Conservation (phyloP, 768 basidiomycete species). For the Boletus rubescentipes region DNA sequence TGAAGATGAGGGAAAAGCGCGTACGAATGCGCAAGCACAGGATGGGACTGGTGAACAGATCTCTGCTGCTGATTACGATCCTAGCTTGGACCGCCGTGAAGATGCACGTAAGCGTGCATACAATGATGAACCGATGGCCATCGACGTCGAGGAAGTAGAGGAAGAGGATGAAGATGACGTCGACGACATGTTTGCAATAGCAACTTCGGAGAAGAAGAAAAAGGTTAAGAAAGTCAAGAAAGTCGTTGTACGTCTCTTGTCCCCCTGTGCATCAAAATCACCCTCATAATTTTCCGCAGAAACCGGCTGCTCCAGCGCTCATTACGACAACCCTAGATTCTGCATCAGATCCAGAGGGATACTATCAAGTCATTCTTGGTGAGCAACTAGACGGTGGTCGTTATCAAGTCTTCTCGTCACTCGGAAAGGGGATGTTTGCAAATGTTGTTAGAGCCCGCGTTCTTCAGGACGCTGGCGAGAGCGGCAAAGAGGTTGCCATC, state of each 20-base stretch:
- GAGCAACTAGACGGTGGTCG: constrained; percentile 90
- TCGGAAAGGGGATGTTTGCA: constrained; percentile 99
- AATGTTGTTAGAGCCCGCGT: constrained; percentile 91
- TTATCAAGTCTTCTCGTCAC: constrained; percentile 90
- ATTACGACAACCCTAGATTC: constrained; percentile 82
- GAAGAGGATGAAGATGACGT: constrained; percentile 80
- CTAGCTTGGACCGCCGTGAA: constrained; percentile 76
- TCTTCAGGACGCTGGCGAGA: constrained; percentile 57
- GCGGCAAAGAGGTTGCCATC: constrained; percentile 85
- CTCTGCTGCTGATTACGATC: constrained; percentile 92
- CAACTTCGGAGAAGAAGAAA: constrained; percentile 46
- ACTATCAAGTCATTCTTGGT: constrained; percentile 91
- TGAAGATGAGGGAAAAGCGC: constrained; percentile 47
- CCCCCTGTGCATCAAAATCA: neutral
- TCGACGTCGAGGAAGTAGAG: constrained; percentile 50
- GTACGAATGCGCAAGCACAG: constrained; percentile 45
- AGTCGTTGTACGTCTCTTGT: constrained; percentile 42
- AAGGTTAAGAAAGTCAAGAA: constrained; percentile 59
- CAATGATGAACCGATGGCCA: constrained; percentile 35
- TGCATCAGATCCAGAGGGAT: constrained; percentile 92
- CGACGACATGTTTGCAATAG: constrained; percentile 94
- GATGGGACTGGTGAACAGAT: constrained; percentile 63
- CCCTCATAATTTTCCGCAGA: constrained; percentile 33
- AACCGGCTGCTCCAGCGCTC: constrained; percentile 56
- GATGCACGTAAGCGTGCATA: constrained; percentile 73